Conservation (phyloP, 257 asterid species). For the Capsicum rhomboideum region DNA sequence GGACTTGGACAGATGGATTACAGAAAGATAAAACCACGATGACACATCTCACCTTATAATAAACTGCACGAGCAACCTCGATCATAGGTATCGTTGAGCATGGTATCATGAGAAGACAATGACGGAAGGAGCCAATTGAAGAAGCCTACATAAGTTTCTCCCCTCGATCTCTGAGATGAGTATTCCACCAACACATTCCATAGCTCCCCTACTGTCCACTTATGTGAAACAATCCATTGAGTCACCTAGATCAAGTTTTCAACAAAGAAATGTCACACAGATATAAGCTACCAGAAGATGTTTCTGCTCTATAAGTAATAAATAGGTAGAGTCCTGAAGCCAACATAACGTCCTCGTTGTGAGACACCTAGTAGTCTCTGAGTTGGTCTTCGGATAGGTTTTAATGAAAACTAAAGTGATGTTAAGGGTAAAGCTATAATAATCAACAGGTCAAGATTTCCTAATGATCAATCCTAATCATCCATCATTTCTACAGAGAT, state of each 20-base stretch:
- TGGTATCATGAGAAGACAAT: constrained; percentile 13
- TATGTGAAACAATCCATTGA: constrained; percentile 53
- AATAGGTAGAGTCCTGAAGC: too few relatives aligned
- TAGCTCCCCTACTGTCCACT: constrained; percentile 80
- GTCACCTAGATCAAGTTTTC: constrained; percentile 24
- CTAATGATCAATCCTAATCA: too few relatives aligned
- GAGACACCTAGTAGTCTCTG: too few relatives aligned
- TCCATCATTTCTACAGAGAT: too few relatives aligned
- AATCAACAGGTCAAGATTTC: too few relatives aligned
- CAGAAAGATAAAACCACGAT: constrained; percentile 54
- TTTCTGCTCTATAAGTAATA: too few relatives aligned
- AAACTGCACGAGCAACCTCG: background rate
- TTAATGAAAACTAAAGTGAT: too few relatives aligned
- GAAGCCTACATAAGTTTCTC: constrained; percentile 38
- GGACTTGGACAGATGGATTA: constrained; percentile 93
- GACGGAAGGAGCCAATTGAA: constrained; percentile 75
- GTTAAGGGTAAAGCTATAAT: too few relatives aligned
- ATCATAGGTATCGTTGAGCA: constrained; percentile 6
- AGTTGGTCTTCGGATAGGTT: too few relatives aligned
- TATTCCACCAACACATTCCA: constrained; percentile 71
- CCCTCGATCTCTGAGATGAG: constrained; percentile 34
- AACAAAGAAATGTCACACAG: background rate
- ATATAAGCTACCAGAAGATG: background rate
- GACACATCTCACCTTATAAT: background rate
- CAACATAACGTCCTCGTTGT: too few relatives aligned